Percentiles rank a stretch among this genome's conserved stretches.
Conservation (phyloP, 225 moss, liverwort and hornwort species). For the Pseudisothecium myosuroides region DNA sequence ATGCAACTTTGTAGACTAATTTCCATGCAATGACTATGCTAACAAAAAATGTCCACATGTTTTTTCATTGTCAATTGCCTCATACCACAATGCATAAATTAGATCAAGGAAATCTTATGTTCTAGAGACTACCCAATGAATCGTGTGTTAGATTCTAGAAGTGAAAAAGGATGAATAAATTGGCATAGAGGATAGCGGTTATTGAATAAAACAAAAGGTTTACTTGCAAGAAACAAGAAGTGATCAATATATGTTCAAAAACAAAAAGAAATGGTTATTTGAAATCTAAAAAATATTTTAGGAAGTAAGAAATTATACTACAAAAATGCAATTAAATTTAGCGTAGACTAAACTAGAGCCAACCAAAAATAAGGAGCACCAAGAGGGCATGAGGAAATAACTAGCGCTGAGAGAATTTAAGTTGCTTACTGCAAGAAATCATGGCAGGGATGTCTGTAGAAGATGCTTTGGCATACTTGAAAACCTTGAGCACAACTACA, state of each 20-base stretch:
- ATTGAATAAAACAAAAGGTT: not conserved
- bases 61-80: not conserved
- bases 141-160: not conserved
- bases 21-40: not conserved
- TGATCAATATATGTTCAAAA: not conserved
- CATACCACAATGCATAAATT: not conserved
- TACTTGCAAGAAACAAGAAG: not conserved
- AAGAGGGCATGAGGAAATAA: not conserved
- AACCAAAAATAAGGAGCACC: not conserved
- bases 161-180: not conserved
- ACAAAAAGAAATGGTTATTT: not conserved
- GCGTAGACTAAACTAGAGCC: not conserved
- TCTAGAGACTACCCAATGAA: not conserved
- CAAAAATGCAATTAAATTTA: not conserved
- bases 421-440: not conserved
- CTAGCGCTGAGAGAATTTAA: not conserved
- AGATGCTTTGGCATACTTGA: slow-evolving; percentile 73
- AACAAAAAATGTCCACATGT: not conserved
- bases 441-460: slow-evolving; percentile 55
- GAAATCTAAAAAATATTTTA: not conserved
- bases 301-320: not conserved
- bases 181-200: not conserved
- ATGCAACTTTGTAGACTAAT: not conserved
- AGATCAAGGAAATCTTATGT: not conserved
- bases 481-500: slow-evolving; percentile 59